phyloP scores from a whole-genome alignment of 495 filamentous ascomycete species.

The Cudoniella acicularis region DNA sequence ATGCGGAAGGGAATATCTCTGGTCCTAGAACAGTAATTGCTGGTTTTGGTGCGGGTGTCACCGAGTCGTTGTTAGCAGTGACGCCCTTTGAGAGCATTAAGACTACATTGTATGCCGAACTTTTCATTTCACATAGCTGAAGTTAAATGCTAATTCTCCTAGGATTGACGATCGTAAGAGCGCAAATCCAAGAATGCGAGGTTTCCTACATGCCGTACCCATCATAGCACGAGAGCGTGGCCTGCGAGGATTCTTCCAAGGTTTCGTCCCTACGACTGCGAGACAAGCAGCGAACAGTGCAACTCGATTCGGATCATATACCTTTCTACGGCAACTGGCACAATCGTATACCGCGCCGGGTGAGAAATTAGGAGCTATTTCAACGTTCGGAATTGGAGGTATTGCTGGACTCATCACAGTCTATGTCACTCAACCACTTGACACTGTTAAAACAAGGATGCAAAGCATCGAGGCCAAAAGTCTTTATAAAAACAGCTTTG shows the following conservation, averaged over 20 bases:
- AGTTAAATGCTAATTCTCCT: slow-evolving; percentile 3
- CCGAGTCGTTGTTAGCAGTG: slow-evolving; percentile 88
- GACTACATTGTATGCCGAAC: slow-evolving; percentile 66
- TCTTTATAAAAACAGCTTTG: slow-evolving; percentile 84
- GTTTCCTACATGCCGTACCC: slow-evolving; percentile 85
- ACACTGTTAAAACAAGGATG: slow-evolving; percentile 97
- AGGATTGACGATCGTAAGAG: slow-evolving; percentile 95
- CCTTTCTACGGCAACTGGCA: slow-evolving; percentile 82
- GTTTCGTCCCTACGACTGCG: slow-evolving; percentile 91
- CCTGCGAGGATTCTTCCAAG: slow-evolving; percentile 90
- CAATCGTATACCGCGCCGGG: slow-evolving; percentile 90
- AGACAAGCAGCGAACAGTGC: slow-evolving; percentile 94
- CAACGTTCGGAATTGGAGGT: slow-evolving; percentile 88
- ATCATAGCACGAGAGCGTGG: slow-evolving; percentile 87
- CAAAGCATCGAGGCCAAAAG: slow-evolving; percentile 86
- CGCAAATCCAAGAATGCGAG: slow-evolving; percentile 79
- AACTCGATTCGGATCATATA: slow-evolving; percentile 85
- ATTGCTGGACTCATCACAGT: slow-evolving; percentile 91
- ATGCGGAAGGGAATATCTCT: slow-evolving; percentile 83
- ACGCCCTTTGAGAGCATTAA: slow-evolving; percentile 98
- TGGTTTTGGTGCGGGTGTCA: slow-evolving; percentile 91
- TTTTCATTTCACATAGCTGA: background rate
- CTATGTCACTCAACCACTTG: slow-evolving; percentile 85
- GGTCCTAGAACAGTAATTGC: slow-evolving; percentile 88
- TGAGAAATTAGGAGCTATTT: slow-evolving; percentile 86